A percentile compares a stretch with the other conserved stretches of the same genome.
These are phyloP conservation scores for Tuber melanosporum DNA, from an alignment of 495 filamentous ascomycete genomes.

Conservation along the genomic window DNA sequence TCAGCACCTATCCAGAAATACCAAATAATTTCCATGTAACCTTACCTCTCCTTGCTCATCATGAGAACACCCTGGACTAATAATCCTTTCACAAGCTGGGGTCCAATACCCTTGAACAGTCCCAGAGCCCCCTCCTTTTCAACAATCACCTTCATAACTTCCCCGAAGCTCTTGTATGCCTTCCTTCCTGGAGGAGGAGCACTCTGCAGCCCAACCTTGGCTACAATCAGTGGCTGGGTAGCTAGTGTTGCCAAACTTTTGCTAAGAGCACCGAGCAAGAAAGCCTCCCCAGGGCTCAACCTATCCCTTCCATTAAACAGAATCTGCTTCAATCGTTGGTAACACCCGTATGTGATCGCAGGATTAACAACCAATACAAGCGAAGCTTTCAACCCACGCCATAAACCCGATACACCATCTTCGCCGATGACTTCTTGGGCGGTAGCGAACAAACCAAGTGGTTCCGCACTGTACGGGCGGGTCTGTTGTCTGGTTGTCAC, in stretches of 20 bases:
- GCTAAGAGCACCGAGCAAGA: constrained; percentile 88
- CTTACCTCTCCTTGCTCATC: constrained; percentile 97
- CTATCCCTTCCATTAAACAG: constrained; percentile 71
- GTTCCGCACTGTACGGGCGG: constrained; percentile 65
- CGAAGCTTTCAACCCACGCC: constrained; percentile 93
- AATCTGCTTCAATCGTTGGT: constrained; percentile 76
- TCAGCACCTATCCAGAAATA: not conserved
- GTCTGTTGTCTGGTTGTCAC: constrained; percentile 96
- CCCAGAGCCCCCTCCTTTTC: constrained; percentile 74
- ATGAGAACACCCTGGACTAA: constrained; percentile 92
- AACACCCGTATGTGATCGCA: constrained; percentile 95
- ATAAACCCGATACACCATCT: constrained; percentile 82
- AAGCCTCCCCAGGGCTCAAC: constrained; percentile 81
- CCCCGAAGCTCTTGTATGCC: constrained; percentile 87
- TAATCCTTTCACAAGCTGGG: constrained; percentile 87
- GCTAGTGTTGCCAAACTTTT: constrained; percentile 86
- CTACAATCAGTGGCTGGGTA: constrained; percentile 95
- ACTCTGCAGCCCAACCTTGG: constrained; percentile 93
- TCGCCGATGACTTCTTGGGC: constrained; percentile 85
- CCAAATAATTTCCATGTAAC: constrained; percentile 30
- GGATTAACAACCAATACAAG: constrained; percentile 95
- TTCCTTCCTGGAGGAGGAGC: constrained; percentile 82
- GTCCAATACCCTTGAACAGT: constrained; percentile 94
- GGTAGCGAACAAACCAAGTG: constrained; percentile 82
- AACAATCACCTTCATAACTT: constrained; percentile 91